Conservation (phyloP, 192 early-diverging fungal species). For the Ramicandelaber brevisporus region DNA sequence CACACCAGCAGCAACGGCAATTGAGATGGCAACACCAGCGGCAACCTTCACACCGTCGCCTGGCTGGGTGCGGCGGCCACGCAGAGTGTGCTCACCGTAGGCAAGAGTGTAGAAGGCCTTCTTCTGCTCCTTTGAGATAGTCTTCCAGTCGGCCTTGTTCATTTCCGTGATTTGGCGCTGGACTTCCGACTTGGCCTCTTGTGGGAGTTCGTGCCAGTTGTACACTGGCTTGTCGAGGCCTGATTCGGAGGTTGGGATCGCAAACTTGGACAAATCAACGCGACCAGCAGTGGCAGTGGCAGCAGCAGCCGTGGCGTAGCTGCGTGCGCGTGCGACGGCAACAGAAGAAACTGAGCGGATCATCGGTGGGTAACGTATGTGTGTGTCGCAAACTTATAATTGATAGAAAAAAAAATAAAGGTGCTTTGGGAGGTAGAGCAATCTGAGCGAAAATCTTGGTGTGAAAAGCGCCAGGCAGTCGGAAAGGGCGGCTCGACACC, state of each 20-base stretch:
- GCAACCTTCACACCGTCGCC: conserved; percentile 41
- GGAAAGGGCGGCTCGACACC: too few relatives aligned
- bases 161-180: conserved; percentile 48
- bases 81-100: conserved; percentile 79
- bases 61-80: conserved; percentile 44
- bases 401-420: too few relatives aligned
- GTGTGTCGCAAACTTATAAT: too few relatives aligned
- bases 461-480: too few relatives aligned
- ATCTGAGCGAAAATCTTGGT: too few relatives aligned
- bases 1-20: conserved; percentile 20
- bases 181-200: conserved; percentile 61
- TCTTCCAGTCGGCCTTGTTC: conserved; percentile 93
- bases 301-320: conserved; percentile 1
- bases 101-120: conserved; percentile 88
- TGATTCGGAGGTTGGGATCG: conserved; percentile 7
- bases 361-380: too few relatives aligned
- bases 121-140: conserved; percentile 79
- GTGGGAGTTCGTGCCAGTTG: conserved; percentile 37
- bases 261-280: conserved; percentile 3
- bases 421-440: too few relatives aligned
- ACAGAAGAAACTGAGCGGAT: too few relatives aligned
- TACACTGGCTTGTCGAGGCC: conserved; percentile 14
- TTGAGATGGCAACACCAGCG: conserved; percentile 27
- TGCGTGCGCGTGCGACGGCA: too few relatives aligned
- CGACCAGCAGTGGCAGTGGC: neutral